phyloP scores from a whole-genome alignment of 176 grass and related monocot species.

The sorghum (Sorghum bicolor) region DNA sequence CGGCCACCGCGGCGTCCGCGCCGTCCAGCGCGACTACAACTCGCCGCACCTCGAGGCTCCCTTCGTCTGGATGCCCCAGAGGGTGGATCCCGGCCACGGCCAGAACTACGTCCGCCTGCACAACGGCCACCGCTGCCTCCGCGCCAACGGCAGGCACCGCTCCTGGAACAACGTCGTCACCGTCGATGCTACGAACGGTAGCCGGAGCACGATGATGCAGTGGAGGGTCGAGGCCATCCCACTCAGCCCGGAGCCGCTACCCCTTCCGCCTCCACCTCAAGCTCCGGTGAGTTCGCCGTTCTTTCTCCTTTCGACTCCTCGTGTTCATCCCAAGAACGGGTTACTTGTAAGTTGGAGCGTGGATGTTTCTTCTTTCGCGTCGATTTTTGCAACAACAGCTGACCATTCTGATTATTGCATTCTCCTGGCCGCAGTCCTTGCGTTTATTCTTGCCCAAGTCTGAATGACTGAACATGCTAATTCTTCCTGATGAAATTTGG shows the following conservation, averaged over 20 bases:
- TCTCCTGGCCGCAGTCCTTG: not conserved
- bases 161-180: not conserved
- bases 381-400: not conserved
- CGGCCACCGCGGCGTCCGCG: not conserved
- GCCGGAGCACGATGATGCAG: not conserved
- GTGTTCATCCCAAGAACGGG: not conserved
- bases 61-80: not conserved
- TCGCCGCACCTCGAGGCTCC: not conserved
- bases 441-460: not conserved
- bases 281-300: not conserved
- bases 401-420: not conserved
- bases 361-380: not conserved
- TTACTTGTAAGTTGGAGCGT: not conserved
- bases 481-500: not conserved
- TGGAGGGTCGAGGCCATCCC: conserved; percentile 14
- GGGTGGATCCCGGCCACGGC: not conserved
- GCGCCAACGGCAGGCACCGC: not conserved
- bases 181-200: not conserved
- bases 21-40: not conserved
- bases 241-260: not conserved
- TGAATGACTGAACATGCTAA: not conserved
- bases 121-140: not conserved
- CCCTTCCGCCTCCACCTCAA: not conserved
- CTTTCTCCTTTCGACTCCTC: not conserved
- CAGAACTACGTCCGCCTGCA: not conserved